These are phyloP conservation scores for Populus alba DNA, from an alignment of 345 rosid species.

Conservation along the genomic window DNA sequence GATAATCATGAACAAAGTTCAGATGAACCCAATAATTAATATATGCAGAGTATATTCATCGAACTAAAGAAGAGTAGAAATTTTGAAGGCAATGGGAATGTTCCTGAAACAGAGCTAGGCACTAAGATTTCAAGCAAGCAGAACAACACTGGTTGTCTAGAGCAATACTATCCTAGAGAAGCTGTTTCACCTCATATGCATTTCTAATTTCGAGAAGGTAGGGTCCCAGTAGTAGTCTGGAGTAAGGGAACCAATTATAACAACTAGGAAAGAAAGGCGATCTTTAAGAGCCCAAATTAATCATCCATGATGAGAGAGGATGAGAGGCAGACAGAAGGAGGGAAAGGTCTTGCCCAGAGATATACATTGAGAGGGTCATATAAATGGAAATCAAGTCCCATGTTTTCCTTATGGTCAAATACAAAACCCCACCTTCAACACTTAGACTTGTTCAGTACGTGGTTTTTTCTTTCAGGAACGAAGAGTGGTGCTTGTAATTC, in stretches of 20 bases:
- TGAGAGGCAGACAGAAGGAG: neutral
- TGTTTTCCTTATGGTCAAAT: no score
- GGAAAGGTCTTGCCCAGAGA: no score
- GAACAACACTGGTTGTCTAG: neutral
- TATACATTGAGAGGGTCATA: no score
- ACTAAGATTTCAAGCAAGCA: neutral
- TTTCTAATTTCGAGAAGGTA: neutral
- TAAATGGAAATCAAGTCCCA: no score
- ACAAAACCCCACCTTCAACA: neutral
- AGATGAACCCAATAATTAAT: constrained; percentile 1
- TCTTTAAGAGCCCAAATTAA: neutral
- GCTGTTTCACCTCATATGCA: neutral
- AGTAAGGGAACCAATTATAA: neutral
- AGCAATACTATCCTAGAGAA: neutral
- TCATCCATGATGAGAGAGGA: neutral
- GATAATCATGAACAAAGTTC: constrained; percentile 12
- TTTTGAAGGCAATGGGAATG: neutral
- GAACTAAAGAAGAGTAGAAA: neutral
- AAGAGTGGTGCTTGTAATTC: neutral
- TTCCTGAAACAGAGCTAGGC: neutral
- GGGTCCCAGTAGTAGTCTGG: neutral
- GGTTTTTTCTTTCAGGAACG: neutral
- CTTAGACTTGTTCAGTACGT: neutral
- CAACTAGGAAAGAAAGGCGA: neutral
- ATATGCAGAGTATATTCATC: neutral